Conservation (phyloP, 805 yeast genomes). For the Ogataea paraovalis region DNA sequence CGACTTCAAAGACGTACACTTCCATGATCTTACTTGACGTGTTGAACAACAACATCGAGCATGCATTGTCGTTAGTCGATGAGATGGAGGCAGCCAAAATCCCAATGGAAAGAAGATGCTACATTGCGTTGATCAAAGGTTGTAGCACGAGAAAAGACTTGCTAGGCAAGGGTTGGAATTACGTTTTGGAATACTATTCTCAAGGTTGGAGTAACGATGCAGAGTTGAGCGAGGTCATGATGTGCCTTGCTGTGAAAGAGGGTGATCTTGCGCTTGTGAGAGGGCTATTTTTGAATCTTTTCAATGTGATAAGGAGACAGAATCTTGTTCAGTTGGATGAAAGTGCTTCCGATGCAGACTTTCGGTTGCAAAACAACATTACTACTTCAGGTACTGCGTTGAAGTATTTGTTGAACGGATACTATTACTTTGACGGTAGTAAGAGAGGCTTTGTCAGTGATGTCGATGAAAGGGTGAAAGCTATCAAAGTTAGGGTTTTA, state of each 20-base stretch:
- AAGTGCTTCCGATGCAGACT: too few species aligned
- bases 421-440: constrained; percentile 25
- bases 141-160: constrained; percentile 52
- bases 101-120: constrained; percentile 13
- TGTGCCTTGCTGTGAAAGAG: constrained; percentile 72
- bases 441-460: constrained; percentile 26
- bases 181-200: constrained; percentile 59
- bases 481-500: constrained; percentile 37
- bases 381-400: constrained; percentile 16
- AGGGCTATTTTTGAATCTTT: constrained; percentile 41
- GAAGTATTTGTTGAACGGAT: constrained; percentile 43
- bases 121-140: constrained; percentile 57
- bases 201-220: constrained; percentile 31
- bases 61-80: constrained; percentile 68
- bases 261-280: constrained; percentile 74
- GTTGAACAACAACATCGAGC: constrained; percentile 60
- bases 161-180: constrained; percentile 68
- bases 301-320: constrained; percentile 21
- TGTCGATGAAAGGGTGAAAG: constrained; percentile 37
- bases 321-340: too few species aligned
- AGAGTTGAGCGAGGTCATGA: constrained; percentile 59
- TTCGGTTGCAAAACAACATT: too few species aligned
- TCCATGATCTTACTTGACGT: constrained; percentile 67
- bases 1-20: constrained; percentile 65
- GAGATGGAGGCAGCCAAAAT: constrained; percentile 48